Conservation (phyloP, 805 yeast genomes). For the Sungouiozyma ichnusensis region DNA sequence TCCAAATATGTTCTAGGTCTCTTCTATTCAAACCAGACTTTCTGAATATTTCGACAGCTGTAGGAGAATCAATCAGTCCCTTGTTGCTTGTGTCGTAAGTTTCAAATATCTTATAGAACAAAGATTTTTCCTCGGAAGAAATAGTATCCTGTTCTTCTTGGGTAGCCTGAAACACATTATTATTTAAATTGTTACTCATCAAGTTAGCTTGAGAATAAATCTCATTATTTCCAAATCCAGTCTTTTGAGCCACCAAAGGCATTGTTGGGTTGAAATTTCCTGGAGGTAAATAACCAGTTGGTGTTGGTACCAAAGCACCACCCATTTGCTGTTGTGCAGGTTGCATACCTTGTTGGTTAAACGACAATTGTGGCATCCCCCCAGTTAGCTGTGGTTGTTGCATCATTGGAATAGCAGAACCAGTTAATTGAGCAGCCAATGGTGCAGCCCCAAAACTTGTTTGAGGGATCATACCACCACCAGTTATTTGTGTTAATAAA, state of each 20-base stretch:
- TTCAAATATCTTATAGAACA: conserved; percentile 77
- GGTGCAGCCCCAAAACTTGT: conserved; percentile 24
- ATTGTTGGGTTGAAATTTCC: conserved; percentile 24
- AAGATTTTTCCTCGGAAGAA: conserved; percentile 74
- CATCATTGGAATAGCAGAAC: conserved; percentile 20
- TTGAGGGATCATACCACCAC: conserved; percentile 27
- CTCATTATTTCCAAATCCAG: conserved; percentile 36
- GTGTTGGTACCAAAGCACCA: conserved; percentile 32
- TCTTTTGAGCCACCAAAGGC: conserved; percentile 34
- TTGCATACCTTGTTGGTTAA: conserved; percentile 25
- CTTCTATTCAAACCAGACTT: conserved; percentile 81
- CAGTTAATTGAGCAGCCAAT: conserved; percentile 27
- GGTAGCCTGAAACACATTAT: conserved; percentile 14
- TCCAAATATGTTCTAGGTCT: conserved; percentile 89
- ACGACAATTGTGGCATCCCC: conserved; percentile 28
- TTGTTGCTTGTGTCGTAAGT: conserved; percentile 67
- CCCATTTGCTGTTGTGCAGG: conserved; percentile 38
- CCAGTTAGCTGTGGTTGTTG: conserved; percentile 34
- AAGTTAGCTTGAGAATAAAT: conserved; percentile 30
- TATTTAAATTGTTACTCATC: conserved; percentile 28
- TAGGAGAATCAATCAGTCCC: conserved; percentile 69
- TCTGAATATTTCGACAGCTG: conserved; percentile 78
- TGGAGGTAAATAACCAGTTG: conserved; percentile 57
- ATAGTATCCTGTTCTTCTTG: conserved; percentile 47
- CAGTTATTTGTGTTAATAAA: conserved; percentile 45